These are phyloP conservation scores for Thraustochytrium sp. DNA, from an alignment of 352 stramenopile genomes.

Conservation along the genomic window DNA sequence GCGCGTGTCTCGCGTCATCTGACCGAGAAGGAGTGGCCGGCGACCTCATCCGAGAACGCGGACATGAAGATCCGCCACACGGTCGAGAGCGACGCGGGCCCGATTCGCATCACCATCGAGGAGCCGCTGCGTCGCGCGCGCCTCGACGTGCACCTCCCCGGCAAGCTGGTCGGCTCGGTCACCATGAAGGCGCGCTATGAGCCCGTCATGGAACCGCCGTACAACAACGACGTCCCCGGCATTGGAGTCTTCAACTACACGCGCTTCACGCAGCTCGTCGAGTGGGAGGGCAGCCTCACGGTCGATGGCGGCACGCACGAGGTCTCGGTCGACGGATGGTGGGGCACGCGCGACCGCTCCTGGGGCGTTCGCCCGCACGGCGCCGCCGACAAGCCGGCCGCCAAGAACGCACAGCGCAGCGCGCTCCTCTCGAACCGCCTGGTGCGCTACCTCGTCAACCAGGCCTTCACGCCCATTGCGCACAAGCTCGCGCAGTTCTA, in stretches of 20 bases:
- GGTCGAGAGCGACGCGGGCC: background rate
- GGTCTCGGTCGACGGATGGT: background rate
- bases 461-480: background rate
- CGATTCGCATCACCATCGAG: conserved; percentile 12
- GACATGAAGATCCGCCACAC: background rate
- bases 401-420: background rate
- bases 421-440: background rate
- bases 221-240: background rate
- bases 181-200: background rate
- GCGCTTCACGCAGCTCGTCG: conserved; percentile 5
- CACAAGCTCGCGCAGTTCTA: conserved; percentile 3
- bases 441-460: background rate
- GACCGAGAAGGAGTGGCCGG: background rate
- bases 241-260: background rate
- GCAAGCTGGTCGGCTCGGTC: background rate
- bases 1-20: background rate
- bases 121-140: background rate
- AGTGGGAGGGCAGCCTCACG: background rate
- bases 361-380: conserved; percentile 3
- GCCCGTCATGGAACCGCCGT: conserved; percentile 16
- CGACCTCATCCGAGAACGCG: background rate
- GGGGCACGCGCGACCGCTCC: background rate
- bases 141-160: background rate
- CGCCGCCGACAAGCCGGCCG: background rate
- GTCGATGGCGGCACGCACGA: background rate